Conservation (phyloP, 306 rosid species). For the Medicago truncatula region DNA sequence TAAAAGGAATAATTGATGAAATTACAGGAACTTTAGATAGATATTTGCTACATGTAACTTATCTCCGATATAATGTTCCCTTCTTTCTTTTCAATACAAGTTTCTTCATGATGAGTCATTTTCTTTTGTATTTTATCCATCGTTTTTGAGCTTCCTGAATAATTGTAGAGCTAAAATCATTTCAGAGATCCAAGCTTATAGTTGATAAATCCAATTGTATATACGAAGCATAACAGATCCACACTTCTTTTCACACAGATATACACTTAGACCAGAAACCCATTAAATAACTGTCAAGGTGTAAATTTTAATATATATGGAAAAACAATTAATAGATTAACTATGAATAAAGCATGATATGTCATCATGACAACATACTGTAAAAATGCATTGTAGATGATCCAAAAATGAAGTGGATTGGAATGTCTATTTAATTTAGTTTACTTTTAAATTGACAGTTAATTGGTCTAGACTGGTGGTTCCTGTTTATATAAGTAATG, state of each 20-base stretch:
- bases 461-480: slow-evolving; percentile 18
- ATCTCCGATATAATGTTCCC: slow-evolving; percentile 29
- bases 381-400: slow-evolving; percentile 17
- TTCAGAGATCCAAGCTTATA: not conserved
- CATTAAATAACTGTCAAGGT: not conserved
- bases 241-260: slow-evolving; percentile 15
- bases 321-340: slow-evolving; percentile 17
- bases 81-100: slow-evolving; percentile 29
- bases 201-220: not conserved
- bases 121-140: slow-evolving; percentile 31
- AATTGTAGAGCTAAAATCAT: slow-evolving; percentile 1
- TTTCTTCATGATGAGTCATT: not conserved
- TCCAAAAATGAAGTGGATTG: slow-evolving; percentile 30
- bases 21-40: slow-evolving; percentile 6
- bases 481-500: slow-evolving; percentile 16
- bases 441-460: slow-evolving; percentile 8
- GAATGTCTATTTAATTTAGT: slow-evolving; percentile 26
- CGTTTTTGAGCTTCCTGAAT: slow-evolving; percentile 22
- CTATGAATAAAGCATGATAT: slow-evolving; percentile 32
- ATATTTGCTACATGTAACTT: slow-evolving; percentile 11
- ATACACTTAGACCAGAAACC: slow-evolving; percentile 27
- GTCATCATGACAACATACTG: slow-evolving; percentile 7
- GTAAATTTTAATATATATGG: slow-evolving; percentile 6
- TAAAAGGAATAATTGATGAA: slow-evolving; percentile 35
- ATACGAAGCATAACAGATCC: slow-evolving; percentile 5